Conservation (phyloP, 2,329 filamentous ascomycete species). For the Pyrenophora tritici-repentis region DNA sequence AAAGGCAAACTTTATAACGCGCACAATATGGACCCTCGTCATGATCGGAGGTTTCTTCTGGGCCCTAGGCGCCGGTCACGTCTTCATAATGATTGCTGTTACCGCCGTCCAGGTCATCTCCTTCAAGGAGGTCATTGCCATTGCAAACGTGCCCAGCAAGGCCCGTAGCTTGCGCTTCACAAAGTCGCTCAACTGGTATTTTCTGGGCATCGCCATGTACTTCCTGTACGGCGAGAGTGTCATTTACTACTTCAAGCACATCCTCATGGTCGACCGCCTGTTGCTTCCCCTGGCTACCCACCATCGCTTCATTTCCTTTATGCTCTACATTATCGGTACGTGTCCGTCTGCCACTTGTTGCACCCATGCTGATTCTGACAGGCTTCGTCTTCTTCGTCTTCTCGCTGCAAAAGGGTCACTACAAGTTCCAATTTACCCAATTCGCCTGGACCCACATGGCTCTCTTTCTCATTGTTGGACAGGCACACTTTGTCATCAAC, state of each 20-base stretch:
- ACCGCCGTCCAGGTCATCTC: slow-evolving; percentile 94
- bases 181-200: slow-evolving; percentile 98
- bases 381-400: slow-evolving; percentile 98
- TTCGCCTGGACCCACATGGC: slow-evolving; percentile 99
- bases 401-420: slow-evolving; percentile 92
- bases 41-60: slow-evolving; percentile 96
- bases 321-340: slow-evolving; percentile 92
- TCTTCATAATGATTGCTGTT: slow-evolving; percentile 93
- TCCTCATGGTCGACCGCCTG: slow-evolving; percentile 91
- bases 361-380: slow-evolving; percentile 48
- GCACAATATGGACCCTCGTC: slow-evolving; percentile 96
- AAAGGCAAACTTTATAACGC: slow-evolving; percentile 95
- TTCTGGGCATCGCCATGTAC: slow-evolving; percentile 98
- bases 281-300: slow-evolving; percentile 92
- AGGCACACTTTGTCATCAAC: slow-evolving; percentile 99
- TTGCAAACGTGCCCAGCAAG: slow-evolving; percentile 90
- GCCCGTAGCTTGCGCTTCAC: slow-evolving; percentile 90
- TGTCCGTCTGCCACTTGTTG: slow-evolving; percentile 37
- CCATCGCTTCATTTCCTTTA: slow-evolving; percentile 97
- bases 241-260: slow-evolving; percentile 99
- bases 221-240: slow-evolving; percentile 98
- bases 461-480: slow-evolving; percentile 93
- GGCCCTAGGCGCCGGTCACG: slow-evolving; percentile 91
- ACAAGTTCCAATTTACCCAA: slow-evolving; percentile 98
- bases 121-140: slow-evolving; percentile 99